Evolutionary conservation across 2,329 filamentous ascomycete species (phyloP).

Genomic region (Microdochium bolleyi): DNA sequence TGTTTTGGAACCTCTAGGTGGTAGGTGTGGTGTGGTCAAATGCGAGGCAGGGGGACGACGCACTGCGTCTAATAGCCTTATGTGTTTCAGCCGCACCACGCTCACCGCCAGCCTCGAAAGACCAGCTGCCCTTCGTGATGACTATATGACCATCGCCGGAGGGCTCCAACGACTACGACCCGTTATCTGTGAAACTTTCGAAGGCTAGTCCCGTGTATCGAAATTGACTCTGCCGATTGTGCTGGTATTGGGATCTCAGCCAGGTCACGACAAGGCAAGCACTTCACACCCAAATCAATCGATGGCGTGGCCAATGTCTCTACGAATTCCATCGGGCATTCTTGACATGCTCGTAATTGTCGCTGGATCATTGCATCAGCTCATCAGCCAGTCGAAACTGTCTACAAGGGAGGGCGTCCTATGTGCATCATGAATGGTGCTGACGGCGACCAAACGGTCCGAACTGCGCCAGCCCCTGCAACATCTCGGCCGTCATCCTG

Average conservation of each 20-base stretch:
- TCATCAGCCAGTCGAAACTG: not conserved
- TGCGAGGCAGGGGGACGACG: too few relatives aligned
- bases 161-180: not conserved
- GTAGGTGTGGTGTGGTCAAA: too few relatives aligned
- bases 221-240: too few relatives aligned
- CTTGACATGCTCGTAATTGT: too few relatives aligned
- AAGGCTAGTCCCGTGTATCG: too few relatives aligned
- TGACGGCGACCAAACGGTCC: not conserved
- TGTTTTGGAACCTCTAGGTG: too few relatives aligned
- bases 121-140: not conserved
- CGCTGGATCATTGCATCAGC: not conserved
- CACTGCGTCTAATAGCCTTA: not conserved
- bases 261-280: too few relatives aligned
- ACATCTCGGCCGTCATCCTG: not conserved
- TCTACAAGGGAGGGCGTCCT: not conserved
- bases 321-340: too few relatives aligned
- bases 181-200: too few relatives aligned
- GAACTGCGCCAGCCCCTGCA: not conserved
- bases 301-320: too few relatives aligned
- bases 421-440: not conserved
- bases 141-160: not conserved
- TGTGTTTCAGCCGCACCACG: not conserved
- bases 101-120: not conserved
- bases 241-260: too few relatives aligned
- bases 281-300: too few relatives aligned